Percentiles rank a stretch among this genome's conserved stretches.
These are phyloP conservation scores for Omphalea diandra DNA, from an alignment of 441 rosid species.

Conservation along the genomic window DNA sequence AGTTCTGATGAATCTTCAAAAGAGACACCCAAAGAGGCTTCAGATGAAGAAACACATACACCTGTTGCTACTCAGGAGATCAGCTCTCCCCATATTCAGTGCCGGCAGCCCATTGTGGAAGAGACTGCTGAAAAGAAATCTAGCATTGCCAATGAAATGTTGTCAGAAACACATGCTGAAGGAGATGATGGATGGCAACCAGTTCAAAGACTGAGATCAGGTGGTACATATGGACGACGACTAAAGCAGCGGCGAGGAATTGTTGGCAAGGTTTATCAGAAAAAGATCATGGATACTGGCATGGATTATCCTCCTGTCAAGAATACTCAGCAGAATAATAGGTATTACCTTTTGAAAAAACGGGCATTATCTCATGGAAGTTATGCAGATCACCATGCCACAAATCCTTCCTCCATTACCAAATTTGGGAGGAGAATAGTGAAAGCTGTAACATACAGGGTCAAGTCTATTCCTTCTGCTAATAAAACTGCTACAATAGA, in stretches of 20 bases:
- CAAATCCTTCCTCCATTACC: constrained; percentile 55
- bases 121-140: constrained; percentile 36
- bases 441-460: constrained; percentile 84
- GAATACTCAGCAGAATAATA: constrained; percentile 56
- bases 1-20: constrained; percentile 44
- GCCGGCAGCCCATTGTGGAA: constrained; percentile 35
- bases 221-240: constrained; percentile 70
- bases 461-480: constrained; percentile 63
- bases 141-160: constrained; percentile 33
- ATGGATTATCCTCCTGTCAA: constrained; percentile 50
- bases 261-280: constrained; percentile 76
- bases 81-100: constrained; percentile 20
- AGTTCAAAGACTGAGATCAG: constrained; percentile 90
- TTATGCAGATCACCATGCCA: constrained; percentile 54
- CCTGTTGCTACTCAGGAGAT: constrained; percentile 28
- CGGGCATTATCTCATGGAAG: constrained; percentile 65
- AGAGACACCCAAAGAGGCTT: constrained; percentile 47
- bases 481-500: constrained; percentile 42
- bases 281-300: constrained; percentile 62
- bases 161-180: constrained; percentile 55
- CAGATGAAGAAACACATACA: constrained; percentile 47
- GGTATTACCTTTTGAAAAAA: constrained; percentile 70
- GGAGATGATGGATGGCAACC: constrained; percentile 99
- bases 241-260: constrained; percentile 87
- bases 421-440: constrained; percentile 80